Percentiles rank a stretch among this genome's conserved stretches.
These are phyloP conservation scores for Arabidopsis thaliana DNA, from an alignment of 345 rosid species.

Conservation along the genomic window TAIR10.1 NC_003070.9:5175501-5176000, in stretches of 20 bases:
- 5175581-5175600: conserved; percentile 32
- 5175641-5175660: conserved; percentile 98
- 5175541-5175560: conserved; percentile 95
- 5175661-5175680: conserved; percentile 65
- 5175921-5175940: conserved; percentile 66
- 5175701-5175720: too few relatives aligned
- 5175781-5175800: background rate
- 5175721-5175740: background rate
- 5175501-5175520: conserved; percentile 89
- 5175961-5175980: conserved; percentile 72
- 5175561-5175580: conserved; percentile 43
- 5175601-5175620: conserved; percentile 8
- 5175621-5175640: conserved; percentile 56
- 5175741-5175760: background rate
- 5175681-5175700: conserved; percentile 10
- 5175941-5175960: conserved; percentile 72
- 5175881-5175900: conserved; percentile 66
- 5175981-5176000: conserved; percentile 50
- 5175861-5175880: background rate
- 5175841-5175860: background rate
- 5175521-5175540: conserved; percentile 93
- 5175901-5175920: conserved; percentile 91
- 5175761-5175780: too few relatives aligned
- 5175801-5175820: conserved; percentile 10
- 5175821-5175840: background rate